Evolutionary conservation across 169 alveolate genomes (phyloP).

Genomic region (Plasmodium sp.): DNA sequence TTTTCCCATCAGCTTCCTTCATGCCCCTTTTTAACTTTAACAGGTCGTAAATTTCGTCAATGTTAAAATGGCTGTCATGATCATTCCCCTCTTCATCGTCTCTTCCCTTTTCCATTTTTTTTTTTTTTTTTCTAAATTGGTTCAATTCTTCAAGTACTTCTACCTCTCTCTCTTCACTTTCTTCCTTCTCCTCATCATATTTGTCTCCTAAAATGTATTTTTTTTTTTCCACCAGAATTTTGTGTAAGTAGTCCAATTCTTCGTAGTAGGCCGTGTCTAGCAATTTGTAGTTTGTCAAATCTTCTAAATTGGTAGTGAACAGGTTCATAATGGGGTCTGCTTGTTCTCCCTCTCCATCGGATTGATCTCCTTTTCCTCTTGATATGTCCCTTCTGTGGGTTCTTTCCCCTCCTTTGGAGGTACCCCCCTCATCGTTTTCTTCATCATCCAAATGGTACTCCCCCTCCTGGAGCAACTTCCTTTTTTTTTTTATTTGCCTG

Average conservation of each 20-base stretch:
- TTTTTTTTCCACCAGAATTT: conserved; percentile 34
- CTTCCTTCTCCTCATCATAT: conserved; percentile 25
- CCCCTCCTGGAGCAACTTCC: not conserved
- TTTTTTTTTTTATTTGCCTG: conserved; percentile 23
- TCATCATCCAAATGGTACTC: not conserved
- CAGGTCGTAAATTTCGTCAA: conserved; percentile 42
- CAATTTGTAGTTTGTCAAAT: conserved; percentile 5
- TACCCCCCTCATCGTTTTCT: not conserved
- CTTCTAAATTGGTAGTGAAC: conserved; percentile 11
- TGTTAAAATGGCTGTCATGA: conserved; percentile 24
- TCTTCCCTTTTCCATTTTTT: not conserved
- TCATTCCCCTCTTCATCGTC: not conserved
- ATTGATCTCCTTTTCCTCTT: not conserved
- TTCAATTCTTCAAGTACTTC: conserved; percentile 34
- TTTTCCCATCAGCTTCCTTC: not conserved
- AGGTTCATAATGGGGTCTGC: not conserved
- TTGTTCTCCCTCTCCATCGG: not conserved
- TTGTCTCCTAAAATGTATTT: conserved; percentile 35
- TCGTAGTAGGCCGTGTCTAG: conserved; percentile 56
- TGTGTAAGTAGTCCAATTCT: conserved; percentile 49
- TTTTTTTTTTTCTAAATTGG: conserved; percentile 40
- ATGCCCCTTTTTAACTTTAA: conserved; percentile 21
- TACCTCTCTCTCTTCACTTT: conserved; percentile 16
- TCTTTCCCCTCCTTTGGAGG: not conserved
- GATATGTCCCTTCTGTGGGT: not conserved